These are phyloP conservation scores for Rhododendron vialii DNA, from an alignment of 148 eudicot genomes.

Conservation along the genomic window DNA sequence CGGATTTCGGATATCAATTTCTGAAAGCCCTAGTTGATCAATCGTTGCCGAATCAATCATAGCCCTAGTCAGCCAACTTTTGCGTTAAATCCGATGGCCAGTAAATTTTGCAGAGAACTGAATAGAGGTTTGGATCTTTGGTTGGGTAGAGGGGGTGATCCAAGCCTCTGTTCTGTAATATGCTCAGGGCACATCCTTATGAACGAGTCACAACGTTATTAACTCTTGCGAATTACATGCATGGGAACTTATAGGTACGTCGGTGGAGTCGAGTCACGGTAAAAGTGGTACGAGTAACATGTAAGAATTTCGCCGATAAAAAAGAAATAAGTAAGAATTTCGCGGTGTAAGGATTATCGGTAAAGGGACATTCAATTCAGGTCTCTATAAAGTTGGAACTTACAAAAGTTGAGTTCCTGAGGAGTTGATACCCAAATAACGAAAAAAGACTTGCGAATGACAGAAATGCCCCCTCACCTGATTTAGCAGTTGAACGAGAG, in stretches of 20 bases:
- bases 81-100: conserved; percentile 21
- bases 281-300: background rate
- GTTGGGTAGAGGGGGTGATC: background rate
- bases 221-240: too few relatives aligned
- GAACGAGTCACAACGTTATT: too few relatives aligned
- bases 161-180: background rate
- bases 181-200: background rate
- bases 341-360: background rate
- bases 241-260: background rate
- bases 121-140: conserved; percentile 3
- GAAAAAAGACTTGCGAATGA: background rate
- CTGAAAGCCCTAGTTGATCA: conserved; percentile 32
- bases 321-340: background rate
- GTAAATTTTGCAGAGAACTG: background rate
- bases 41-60: conserved; percentile 30
- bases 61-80: conserved; percentile 30
- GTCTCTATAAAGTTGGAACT: background rate
- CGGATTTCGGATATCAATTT: conserved; percentile 43
- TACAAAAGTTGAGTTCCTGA: background rate
- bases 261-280: too few relatives aligned
- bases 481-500: conserved; percentile 1
- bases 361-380: background rate
- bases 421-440: background rate
- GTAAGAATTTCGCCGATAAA: background rate
- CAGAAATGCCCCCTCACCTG: conserved; percentile 5